Evolutionary conservation across 116 monocot genomes (phyloP).

Genomic region (Zostera marina): DNA sequence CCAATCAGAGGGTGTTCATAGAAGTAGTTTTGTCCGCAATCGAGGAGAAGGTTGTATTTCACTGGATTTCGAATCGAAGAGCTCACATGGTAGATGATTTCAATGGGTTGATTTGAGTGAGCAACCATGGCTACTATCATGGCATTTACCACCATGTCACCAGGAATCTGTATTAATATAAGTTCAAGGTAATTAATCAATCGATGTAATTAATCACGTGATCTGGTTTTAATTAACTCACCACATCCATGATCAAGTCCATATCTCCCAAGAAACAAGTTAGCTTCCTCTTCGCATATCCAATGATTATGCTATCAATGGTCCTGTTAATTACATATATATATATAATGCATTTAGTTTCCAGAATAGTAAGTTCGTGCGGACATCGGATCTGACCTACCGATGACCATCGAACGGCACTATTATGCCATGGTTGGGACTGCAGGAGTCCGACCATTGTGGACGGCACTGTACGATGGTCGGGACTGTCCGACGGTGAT

Average conservation of each 20-base stretch:
- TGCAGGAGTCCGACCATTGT: too few species aligned
- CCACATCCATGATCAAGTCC: conserved; percentile 17
- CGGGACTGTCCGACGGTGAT: too few species aligned
- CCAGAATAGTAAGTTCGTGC: neutral
- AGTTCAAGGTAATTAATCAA: too few species aligned
- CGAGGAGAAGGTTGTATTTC: neutral
- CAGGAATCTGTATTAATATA: conserved; percentile 14
- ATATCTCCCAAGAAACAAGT: conserved; percentile 18
- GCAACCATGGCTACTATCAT: conserved; percentile 21
- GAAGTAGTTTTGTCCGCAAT: conserved; percentile 11
- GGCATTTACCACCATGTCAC: conserved; percentile 26
- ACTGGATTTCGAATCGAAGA: conserved; percentile 22
- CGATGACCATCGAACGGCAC: too few species aligned
- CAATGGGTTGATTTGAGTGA: conserved; percentile 9
- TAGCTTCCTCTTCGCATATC: conserved; percentile 22
- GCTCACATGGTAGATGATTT: conserved; percentile 24
- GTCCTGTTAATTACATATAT: conserved; percentile 10
- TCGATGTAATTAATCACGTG: too few species aligned
- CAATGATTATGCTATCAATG: conserved; percentile 24
- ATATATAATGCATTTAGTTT: too few species aligned
- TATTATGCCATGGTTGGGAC: too few species aligned
- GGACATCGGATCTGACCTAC: too few species aligned
- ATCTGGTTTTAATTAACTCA: too few species aligned
- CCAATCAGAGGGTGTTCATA: conserved; percentile 7
- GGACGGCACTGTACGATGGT: too few species aligned